A percentile compares a stretch with the other conserved stretches of the same genome.
phyloP scores from a whole-genome alignment of 1,284 basidiomycete genomes.

The Amylostereum areolatum region DNA sequence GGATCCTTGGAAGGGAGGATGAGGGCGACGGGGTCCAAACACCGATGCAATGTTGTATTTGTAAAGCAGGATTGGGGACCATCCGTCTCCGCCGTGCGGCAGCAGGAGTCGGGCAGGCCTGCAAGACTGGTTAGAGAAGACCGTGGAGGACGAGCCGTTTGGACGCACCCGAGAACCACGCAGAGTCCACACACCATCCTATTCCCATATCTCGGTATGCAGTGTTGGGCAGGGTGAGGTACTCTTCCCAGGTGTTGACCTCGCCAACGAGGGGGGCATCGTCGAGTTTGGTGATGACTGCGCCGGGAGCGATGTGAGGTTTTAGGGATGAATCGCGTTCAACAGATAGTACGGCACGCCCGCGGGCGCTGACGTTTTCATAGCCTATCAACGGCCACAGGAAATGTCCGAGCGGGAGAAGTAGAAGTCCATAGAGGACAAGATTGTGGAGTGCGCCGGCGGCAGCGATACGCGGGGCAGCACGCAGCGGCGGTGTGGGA shows the following conservation, averaged over 20 bases:
- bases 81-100: too few relatives aligned
- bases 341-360: constrained; percentile 45
- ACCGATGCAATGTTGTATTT: too few relatives aligned
- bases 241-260: constrained; percentile 41
- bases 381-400: constrained; percentile 40
- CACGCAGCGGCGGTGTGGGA: constrained; percentile 33
- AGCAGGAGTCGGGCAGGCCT: too few relatives aligned
- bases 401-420: constrained; percentile 6
- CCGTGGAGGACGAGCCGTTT: too few relatives aligned
- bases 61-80: too few relatives aligned
- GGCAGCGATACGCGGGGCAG: constrained; percentile 42
- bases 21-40: too few relatives aligned
- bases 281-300: constrained; percentile 49
- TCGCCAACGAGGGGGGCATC: constrained; percentile 35
- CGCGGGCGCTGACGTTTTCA: constrained; percentile 39
- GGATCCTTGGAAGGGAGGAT: too few relatives aligned
- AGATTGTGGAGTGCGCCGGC: constrained; percentile 69
- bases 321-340: constrained; percentile 50
- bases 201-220: constrained; percentile 8
- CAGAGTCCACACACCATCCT: constrained; percentile 56
- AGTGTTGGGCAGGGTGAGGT: constrained; percentile 24
- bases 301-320: constrained; percentile 42
- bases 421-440: constrained; percentile 17
- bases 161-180: background rate
- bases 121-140: too few relatives aligned